Evolutionary conservation across 2,329 filamentous ascomycete species (phyloP).

Genomic region (Tothia fuscella): DNA sequence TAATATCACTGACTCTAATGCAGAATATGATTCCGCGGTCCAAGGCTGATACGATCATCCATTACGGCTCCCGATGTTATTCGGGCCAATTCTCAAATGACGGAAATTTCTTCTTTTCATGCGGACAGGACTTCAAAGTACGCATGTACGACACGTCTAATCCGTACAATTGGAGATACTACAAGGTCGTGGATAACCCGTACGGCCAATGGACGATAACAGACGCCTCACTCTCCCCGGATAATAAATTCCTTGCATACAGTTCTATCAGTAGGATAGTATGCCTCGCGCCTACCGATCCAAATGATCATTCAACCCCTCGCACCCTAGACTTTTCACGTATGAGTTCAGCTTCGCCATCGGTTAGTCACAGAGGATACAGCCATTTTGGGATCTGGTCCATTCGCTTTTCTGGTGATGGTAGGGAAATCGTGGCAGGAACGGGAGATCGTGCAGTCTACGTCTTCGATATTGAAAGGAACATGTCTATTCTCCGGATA

Average conservation of each 20-base stretch:
- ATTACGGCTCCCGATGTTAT: constrained; percentile 77
- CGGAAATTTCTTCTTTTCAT: constrained; percentile 93
- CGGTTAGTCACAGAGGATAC: constrained; percentile 2
- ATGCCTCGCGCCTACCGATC: constrained; percentile 78
- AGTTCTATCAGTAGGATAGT: constrained; percentile 78
- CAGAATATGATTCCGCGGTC: constrained; percentile 67
- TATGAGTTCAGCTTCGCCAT: constrained; percentile 23
- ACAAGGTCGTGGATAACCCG: constrained; percentile 75
- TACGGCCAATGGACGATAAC: constrained; percentile 93
- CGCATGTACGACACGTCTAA: constrained; percentile 97
- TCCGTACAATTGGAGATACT: constrained; percentile 89
- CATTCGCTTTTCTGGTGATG: constrained; percentile 83
- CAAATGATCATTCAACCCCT: constrained; percentile 54
- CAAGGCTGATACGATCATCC: constrained; percentile 72
- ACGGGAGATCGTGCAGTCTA: constrained; percentile 69
- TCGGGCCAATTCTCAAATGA: constrained; percentile 95
- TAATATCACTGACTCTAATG: constrained; percentile 33
- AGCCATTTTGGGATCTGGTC: constrained; percentile 51
- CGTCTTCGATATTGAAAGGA: constrained; percentile 83
- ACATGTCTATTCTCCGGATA: constrained; percentile 61
- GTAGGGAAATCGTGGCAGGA: constrained; percentile 79
- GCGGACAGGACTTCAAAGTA: constrained; percentile 84
- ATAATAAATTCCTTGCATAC: constrained; percentile 86
- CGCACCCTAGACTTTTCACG: constrained; percentile 18
- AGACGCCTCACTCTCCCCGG: constrained; percentile 79